A percentile compares a stretch with the other conserved stretches of the same genome.
Evolutionary conservation across 345 rosid species (phyloP).

Genomic region (Rhizophora apiculata): DNA sequence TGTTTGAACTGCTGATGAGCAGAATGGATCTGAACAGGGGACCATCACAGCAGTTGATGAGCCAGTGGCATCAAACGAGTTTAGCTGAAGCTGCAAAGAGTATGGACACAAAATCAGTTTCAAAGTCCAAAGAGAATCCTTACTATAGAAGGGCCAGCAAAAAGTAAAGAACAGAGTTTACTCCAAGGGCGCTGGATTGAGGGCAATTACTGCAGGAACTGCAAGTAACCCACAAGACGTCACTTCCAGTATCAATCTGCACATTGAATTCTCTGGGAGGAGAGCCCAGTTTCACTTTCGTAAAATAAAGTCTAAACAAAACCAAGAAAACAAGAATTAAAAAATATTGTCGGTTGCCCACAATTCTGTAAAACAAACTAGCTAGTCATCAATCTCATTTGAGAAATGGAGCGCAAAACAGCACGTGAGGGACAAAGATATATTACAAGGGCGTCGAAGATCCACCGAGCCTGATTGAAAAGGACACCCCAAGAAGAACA

Average conservation of each 20-base stretch:
- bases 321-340: conserved; percentile 15
- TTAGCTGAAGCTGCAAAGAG: conserved; percentile 61
- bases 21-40: conserved; percentile 44
- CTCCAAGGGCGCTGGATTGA: conserved; percentile 83
- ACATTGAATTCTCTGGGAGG: conserved; percentile 95
- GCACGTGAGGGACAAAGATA: conserved; percentile 8
- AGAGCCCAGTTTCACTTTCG: conserved; percentile 88
- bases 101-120: conserved; percentile 11
- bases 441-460: conserved; percentile 25
- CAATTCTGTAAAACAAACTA: conserved; percentile 1
- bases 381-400: no score
- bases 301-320: conserved; percentile 78
- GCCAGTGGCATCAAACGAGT: conserved; percentile 61
- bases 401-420: background rate
- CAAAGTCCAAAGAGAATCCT: conserved; percentile 1
- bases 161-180: conserved; percentile 29
- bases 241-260: conserved; percentile 98
- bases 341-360: background rate
- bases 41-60: conserved; percentile 66
- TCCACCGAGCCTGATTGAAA: conserved; percentile 33
- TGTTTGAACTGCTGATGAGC: conserved; percentile 45
- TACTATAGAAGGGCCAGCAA: background rate
- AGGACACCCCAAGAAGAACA: conserved; percentile 25
- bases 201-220: conserved; percentile 82
- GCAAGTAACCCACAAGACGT: conserved; percentile 89